Base-by-base conservation (phyloP, 257 asterid genomes). In the Solanum dulcamara region DNA sequence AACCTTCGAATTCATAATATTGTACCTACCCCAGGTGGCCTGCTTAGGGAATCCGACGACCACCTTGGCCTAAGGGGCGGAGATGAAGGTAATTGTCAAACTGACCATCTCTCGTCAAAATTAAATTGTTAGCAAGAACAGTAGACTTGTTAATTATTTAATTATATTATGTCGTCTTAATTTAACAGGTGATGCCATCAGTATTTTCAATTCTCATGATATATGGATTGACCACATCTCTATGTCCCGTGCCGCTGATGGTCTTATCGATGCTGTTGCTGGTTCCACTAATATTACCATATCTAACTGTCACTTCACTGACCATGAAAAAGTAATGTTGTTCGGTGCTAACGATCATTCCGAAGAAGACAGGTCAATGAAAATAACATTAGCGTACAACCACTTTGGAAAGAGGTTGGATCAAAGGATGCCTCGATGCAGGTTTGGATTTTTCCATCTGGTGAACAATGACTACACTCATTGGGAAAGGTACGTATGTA, bases 381-480 rank as follows among this genome's bases (percentile, higher is more conserved):
- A 87, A 74, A 62, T 89, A 50, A 89, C 91, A 1, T 64, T 89
- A 20, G 90, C 90, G 17, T 87, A 67, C 51, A 89, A 85, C 60
- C 91, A 89, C 82, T 89, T 89, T 30, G 91, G 91, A 2, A 87
- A 89, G 87, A 83, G 91, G 59, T 8, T 89, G 86, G 83, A 85
- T 17, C 89, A 89, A n/a, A 87, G 91, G 83, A 89, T 89, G 91
- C 90, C 91, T 3, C 85, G 91, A 22, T 87, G 90, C 85, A 60
- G 91, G 35, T 83, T 85, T 3, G 91, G 91, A 11, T 87, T 86
- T 85, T 89, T 87, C 83, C 90, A 89, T 68, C 24, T 89, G 17
- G 89, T 87, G 17, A 89, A 89, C 90, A 89, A 89, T 74, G 91
- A 89, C 77, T 89, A 89, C 64, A 89, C 91, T 67, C 89, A 89